phyloP scores from a whole-genome alignment of 176 grass and related monocot species.

The Aechmea fasciata region DNA sequence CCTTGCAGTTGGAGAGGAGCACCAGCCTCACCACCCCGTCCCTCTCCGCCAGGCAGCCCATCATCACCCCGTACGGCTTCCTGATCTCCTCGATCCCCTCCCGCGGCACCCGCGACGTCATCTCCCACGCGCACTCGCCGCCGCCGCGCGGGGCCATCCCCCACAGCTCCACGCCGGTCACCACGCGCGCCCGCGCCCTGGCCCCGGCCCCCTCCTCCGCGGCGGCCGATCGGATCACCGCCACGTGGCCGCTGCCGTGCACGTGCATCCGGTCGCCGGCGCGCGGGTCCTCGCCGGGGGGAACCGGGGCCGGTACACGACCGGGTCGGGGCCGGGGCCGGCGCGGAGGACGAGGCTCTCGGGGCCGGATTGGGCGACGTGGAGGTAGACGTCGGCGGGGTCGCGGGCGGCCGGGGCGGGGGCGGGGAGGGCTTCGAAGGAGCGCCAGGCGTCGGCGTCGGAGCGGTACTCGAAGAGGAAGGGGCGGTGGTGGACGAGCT shows the following conservation, averaged over 20 bases:
- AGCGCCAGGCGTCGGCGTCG: constrained; percentile 49
- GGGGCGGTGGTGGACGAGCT: constrained; percentile 56
- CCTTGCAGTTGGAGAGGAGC: constrained; percentile 79
- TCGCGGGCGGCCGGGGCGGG: neutral
- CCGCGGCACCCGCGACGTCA: constrained; percentile 38
- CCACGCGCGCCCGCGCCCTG: constrained; percentile 31
- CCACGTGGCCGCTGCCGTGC: constrained; percentile 78
- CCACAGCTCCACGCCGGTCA: constrained; percentile 69
- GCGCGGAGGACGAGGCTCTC: constrained; percentile 65
- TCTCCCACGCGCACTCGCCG: constrained; percentile 47
- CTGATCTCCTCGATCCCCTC: constrained; percentile 52
- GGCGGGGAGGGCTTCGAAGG: constrained; percentile 30
- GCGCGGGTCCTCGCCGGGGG: constrained; percentile 16
- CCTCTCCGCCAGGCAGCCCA: constrained; percentile 73
- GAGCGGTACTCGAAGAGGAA: constrained; percentile 84
- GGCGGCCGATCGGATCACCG: constrained; percentile 48
- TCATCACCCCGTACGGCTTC: constrained; percentile 82
- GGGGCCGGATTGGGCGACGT: constrained; percentile 40
- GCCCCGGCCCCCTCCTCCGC: constrained; percentile 26
- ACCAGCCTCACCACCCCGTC: constrained; percentile 66
- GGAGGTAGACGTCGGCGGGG: constrained; percentile 42
- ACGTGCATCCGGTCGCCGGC: constrained; percentile 49
- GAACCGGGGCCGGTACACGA: constrained; percentile 65
- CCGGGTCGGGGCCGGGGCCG: constrained; percentile 14
- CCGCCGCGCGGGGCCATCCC: constrained; percentile 32